Percentiles rank a stretch among this genome's conserved stretches.
Conservation (phyloP, 176 grass and related monocot species). For the Oryza coarctata region DNA sequence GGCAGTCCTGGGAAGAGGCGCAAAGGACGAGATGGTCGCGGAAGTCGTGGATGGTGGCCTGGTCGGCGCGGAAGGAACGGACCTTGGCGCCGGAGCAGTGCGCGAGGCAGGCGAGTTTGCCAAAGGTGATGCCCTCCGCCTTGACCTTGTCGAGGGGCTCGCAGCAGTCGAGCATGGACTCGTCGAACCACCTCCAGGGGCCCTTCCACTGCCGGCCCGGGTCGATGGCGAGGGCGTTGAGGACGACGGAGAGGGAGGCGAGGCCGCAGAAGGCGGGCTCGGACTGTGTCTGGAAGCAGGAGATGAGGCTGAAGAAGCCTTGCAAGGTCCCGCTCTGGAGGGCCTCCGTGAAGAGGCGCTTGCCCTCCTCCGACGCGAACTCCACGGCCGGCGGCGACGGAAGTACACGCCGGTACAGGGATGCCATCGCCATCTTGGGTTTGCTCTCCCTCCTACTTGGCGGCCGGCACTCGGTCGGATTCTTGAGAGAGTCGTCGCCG, state of each 20-base stretch:
- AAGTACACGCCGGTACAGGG: conserved; percentile 72
- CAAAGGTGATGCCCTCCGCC: conserved; percentile 71
- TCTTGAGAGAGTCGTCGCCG: no score
- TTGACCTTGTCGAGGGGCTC: conserved; percentile 83
- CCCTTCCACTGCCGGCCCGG: conserved; percentile 66
- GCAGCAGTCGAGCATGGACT: conserved; percentile 98
- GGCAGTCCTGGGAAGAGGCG: conserved; percentile 63
- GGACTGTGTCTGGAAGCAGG: conserved; percentile 82
- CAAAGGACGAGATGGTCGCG: conserved; percentile 56
- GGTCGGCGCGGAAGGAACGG: conserved; percentile 57
- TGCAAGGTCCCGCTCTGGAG: conserved; percentile 72
- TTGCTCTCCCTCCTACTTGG: no score
- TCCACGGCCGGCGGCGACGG: conserved; percentile 88
- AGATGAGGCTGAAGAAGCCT: conserved; percentile 77
- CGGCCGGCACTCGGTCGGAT: no score
- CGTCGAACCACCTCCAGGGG: conserved; percentile 97
- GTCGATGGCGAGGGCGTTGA: conserved; percentile 88
- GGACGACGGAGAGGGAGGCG: conserved; percentile 73
- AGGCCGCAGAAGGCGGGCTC: conserved; percentile 88
- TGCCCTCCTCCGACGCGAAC: conserved; percentile 79
- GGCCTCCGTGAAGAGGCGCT: conserved; percentile 70
- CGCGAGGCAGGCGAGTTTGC: conserved; percentile 85
- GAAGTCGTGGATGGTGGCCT: conserved; percentile 61
- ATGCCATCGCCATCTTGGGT: conserved; percentile 42
- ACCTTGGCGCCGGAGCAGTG: conserved; percentile 79